phyloP scores from a whole-genome alignment of 2,329 filamentous ascomycete species.

The Hysterium pulicare region DNA sequence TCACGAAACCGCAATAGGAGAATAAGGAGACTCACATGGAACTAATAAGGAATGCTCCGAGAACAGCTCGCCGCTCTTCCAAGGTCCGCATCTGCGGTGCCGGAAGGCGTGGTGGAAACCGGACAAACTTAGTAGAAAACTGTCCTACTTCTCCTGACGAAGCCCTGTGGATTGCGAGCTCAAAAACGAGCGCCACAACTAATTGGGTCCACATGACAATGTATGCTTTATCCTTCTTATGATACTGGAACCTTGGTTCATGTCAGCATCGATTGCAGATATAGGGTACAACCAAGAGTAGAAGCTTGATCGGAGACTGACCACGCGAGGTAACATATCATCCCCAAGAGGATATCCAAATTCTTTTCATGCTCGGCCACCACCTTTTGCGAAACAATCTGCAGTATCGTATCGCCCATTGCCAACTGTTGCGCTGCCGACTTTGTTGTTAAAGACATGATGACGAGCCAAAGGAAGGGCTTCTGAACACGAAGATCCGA shows the following conservation, averaged over 20 bases:
- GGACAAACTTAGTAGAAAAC: not conserved
- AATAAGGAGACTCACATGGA: not conserved
- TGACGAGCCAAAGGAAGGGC: conserved; percentile 52
- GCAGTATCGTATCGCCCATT: conserved; percentile 42
- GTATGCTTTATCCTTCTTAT: not conserved
- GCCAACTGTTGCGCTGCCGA: conserved; percentile 40
- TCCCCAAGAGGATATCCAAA: conserved; percentile 52
- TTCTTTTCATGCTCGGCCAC: conserved; percentile 49
- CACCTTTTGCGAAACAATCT: conserved; percentile 46
- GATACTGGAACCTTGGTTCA: not conserved
- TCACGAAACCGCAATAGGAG: no score
- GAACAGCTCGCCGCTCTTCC: not conserved
- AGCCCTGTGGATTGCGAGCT: conserved; percentile 2
- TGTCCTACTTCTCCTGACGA: not conserved
- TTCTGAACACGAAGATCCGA: conserved; percentile 38
- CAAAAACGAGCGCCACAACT: not conserved
- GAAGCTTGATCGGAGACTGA: not conserved
- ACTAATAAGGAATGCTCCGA: not conserved
- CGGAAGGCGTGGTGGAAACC: not conserved
- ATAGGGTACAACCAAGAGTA: not conserved
- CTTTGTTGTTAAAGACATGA: conserved; percentile 47
- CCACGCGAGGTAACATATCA: conserved; percentile 18
- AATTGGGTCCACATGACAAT: conserved; percentile 1
- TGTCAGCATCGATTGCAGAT: not conserved
- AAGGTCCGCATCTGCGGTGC: not conserved